Evolutionary conservation across 805 yeast genomes (phyloP).

Genomic region (Aciculoconidium aculeatum): DNA sequence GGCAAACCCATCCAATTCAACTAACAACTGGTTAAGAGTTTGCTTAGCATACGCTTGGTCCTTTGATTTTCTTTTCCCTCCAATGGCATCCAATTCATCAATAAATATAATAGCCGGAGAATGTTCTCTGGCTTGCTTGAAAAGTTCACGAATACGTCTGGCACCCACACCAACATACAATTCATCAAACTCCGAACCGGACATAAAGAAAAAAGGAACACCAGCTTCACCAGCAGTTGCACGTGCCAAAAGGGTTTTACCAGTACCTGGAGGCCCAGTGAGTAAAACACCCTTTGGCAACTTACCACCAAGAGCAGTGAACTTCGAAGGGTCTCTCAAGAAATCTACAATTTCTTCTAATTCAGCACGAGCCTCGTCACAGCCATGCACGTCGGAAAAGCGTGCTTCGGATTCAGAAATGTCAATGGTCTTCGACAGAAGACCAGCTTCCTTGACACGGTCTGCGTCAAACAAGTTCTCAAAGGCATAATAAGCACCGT

Average conservation of each 20-base stretch:
- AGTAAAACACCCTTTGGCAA: slow-evolving; percentile 93
- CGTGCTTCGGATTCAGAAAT: slow-evolving; percentile 80
- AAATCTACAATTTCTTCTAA: slow-evolving; percentile 97
- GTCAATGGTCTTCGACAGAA: slow-evolving; percentile 78
- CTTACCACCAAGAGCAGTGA: slow-evolving; percentile 95
- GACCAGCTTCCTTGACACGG: too few relatives aligned
- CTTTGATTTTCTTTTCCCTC: slow-evolving; percentile 94
- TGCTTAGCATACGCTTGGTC: slow-evolving; percentile 98
- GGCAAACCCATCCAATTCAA: slow-evolving; percentile 92
- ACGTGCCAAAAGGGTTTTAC: slow-evolving; percentile 92
- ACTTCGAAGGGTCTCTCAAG: slow-evolving; percentile 90
- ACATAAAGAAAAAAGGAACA: slow-evolving; percentile 97
- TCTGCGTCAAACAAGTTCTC: slow-evolving; percentile 78
- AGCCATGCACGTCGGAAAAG: slow-evolving; percentile 93
- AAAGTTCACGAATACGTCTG: slow-evolving; percentile 90
- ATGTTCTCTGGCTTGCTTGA: slow-evolving; percentile 86
- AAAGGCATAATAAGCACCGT: slow-evolving; percentile 75
- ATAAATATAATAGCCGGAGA: slow-evolving; percentile 97
- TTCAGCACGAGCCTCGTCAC: slow-evolving; percentile 97
- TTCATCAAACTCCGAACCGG: slow-evolving; percentile 97
- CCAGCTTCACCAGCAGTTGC: slow-evolving; percentile 99
- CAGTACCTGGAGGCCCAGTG: slow-evolving; percentile 99
- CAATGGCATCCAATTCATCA: slow-evolving; percentile 98
- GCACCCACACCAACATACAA: slow-evolving; percentile 99
- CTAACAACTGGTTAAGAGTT: slow-evolving; percentile 90